These are phyloP conservation scores for Aspergillus funiculosus DNA, from an alignment of 495 filamentous ascomycete species.

Conservation along the genomic window DNA sequence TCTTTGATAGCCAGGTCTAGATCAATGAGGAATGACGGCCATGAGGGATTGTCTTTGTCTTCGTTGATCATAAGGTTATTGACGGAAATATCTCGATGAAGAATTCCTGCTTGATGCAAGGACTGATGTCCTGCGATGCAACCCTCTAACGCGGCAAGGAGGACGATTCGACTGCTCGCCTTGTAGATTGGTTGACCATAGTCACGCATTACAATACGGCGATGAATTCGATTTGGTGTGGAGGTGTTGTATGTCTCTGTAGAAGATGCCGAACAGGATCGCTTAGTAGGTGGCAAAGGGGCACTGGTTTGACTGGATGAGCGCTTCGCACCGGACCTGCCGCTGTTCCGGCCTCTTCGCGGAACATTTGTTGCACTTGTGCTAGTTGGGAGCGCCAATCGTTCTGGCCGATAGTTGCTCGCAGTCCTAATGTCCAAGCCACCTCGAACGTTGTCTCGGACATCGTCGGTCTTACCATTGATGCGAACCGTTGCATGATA, in stretches of 20 bases:
- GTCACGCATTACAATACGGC: constrained; percentile 36
- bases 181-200: constrained; percentile 37
- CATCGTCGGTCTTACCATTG: constrained; percentile 24
- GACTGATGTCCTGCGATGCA: constrained; percentile 37
- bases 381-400: not conserved
- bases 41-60: constrained; percentile 27
- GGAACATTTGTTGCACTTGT: not conserved
- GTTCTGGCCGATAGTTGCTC: constrained; percentile 10
- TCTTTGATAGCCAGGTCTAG: constrained; percentile 25
- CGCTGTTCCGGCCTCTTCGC: constrained; percentile 2
- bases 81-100: constrained; percentile 35
- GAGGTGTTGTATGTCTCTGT: not conserved
- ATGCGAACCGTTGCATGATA: constrained; percentile 26
- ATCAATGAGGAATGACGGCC: constrained; percentile 28
- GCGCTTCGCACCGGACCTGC: too few species aligned
- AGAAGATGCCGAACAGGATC: too few species aligned
- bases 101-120: constrained; percentile 17
- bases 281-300: too few species aligned
- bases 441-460: constrained; percentile 25
- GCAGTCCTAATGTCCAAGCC: constrained; percentile 17
- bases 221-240: constrained; percentile 32
- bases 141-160: constrained; percentile 34
- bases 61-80: constrained; percentile 34
- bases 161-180: constrained; percentile 31
- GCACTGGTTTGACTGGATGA: too few species aligned